A percentile compares a stretch with the other conserved stretches of the same genome.
Conservation (phyloP, 208 protist species). For the Trypanosoma lewisi region DNA sequence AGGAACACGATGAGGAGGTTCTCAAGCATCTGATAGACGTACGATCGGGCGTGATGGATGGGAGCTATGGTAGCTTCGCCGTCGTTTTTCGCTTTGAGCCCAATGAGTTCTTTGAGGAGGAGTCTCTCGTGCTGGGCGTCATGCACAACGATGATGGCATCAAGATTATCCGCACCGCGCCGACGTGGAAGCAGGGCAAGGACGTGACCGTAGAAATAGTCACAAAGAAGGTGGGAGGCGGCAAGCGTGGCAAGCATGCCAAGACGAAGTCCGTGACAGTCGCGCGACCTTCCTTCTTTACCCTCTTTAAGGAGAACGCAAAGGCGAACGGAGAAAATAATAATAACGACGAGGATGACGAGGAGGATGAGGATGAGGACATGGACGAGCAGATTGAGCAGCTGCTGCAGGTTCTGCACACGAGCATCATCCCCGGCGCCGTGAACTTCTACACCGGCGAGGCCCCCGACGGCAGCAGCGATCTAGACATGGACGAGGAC, state of each 20-base stretch:
- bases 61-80: conserved; percentile 62
- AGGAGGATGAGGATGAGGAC: conserved; percentile 53
- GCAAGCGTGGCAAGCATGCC: conserved; percentile 38
- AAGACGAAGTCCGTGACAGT: conserved; percentile 45
- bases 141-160: conserved; percentile 36
- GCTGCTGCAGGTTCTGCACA: conserved; percentile 46
- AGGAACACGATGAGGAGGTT: conserved; percentile 71
- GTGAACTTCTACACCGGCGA: conserved; percentile 87
- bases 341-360: conserved; percentile 21
- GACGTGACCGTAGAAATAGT: conserved; percentile 63
- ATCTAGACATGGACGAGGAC: conserved; percentile 64
- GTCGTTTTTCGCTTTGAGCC: conserved; percentile 79
- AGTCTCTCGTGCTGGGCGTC: conserved; percentile 60
- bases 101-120: conserved; percentile 80
- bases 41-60: conserved; percentile 43
- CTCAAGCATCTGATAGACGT: conserved; percentile 73
- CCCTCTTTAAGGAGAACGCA: conserved; percentile 55
- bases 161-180: conserved; percentile 46
- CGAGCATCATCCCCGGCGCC: conserved; percentile 69
- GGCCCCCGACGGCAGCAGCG: conserved; percentile 72
- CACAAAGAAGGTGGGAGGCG: conserved; percentile 60
- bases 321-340: conserved; percentile 12
- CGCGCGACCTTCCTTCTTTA: conserved; percentile 78
- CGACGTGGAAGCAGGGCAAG: conserved; percentile 83
- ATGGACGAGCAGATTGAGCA: conserved; percentile 53